These are phyloP conservation scores for Rubia occidens DNA, from an alignment of 305 asterid species.

Conservation along the genomic window DNA sequence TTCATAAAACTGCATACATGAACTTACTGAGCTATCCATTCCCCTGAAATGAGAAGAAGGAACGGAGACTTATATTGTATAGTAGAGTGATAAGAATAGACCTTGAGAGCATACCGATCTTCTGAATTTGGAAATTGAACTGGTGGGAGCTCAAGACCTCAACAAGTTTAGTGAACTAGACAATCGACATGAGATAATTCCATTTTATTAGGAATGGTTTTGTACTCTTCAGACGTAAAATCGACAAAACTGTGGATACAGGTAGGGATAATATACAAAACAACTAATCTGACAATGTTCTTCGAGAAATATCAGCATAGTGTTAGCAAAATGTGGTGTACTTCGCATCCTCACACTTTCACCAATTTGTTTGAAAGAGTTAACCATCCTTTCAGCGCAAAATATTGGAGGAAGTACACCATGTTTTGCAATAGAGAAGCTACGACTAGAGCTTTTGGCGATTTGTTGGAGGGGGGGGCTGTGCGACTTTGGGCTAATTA, in stretches of 20 bases:
- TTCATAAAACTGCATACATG: conserved; percentile 28
- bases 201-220: conserved; percentile 29
- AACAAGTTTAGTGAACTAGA: conserved; percentile 34
- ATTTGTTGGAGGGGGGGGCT: too few relatives aligned
- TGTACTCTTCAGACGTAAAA: conserved; percentile 34
- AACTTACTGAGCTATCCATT: conserved; percentile 46
- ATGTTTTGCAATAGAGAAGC: too few relatives aligned
- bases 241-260: conserved; percentile 43
- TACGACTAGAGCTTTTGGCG: too few relatives aligned
- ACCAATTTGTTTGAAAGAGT: too few relatives aligned
- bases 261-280: conserved; percentile 31
- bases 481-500: too few relatives aligned
- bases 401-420: too few relatives aligned
- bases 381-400: too few relatives aligned
- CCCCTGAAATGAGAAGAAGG: conserved; percentile 50
- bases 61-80: conserved; percentile 46
- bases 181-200: conserved; percentile 27
- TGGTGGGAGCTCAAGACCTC: conserved; percentile 56
- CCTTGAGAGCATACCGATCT: conserved; percentile 58
- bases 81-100: conserved; percentile 38
- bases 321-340: conserved; percentile 34
- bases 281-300: conserved; percentile 23
- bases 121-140: conserved; percentile 40
- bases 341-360: too few relatives aligned
- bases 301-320: conserved; percentile 51